These are phyloP conservation scores for Pseudogymnoascus sp. DNA, from an alignment of 2,329 filamentous ascomycete species.

Conservation along the genomic window DNA sequence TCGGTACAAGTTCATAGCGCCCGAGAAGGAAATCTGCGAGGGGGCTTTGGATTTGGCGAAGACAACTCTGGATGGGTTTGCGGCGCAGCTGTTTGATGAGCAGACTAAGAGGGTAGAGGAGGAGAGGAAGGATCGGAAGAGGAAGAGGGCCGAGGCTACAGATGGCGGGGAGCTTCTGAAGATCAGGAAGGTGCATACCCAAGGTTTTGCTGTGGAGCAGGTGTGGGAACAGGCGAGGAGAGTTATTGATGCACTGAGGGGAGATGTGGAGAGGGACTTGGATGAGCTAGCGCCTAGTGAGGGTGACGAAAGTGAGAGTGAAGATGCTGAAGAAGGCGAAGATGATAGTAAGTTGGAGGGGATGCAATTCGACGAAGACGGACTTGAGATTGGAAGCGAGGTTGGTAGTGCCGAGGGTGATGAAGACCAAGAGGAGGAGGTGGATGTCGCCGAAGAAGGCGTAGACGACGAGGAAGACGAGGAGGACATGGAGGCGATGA, in stretches of 20 bases:
- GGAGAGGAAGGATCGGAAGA: conserved; percentile 69
- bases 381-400: conserved; percentile 25
- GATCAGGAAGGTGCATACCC: conserved; percentile 73
- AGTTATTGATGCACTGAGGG: conserved; percentile 62
- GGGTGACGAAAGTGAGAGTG: conserved; percentile 22
- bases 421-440: conserved; percentile 30
- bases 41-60: conserved; percentile 73
- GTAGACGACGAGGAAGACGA: conserved; percentile 31
- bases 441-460: conserved; percentile 27
- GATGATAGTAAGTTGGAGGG: conserved; percentile 30
- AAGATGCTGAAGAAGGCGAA: conserved; percentile 30
- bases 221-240: conserved; percentile 90
- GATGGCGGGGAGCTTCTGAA: conserved; percentile 52
- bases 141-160: conserved; percentile 43
- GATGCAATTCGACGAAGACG: conserved; percentile 32
- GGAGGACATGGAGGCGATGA: conserved; percentile 24
- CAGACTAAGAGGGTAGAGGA: conserved; percentile 64
- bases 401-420: conserved; percentile 19
- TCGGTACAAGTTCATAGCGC: conserved; percentile 60
- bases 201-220: conserved; percentile 82
- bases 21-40: conserved; percentile 56
- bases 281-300: conserved; percentile 26
- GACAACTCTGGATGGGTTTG: conserved; percentile 70
- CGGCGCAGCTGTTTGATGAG: conserved; percentile 63
- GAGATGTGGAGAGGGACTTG: conserved; percentile 45